These are phyloP conservation scores for Chaetoceros tenuissimus DNA, from an alignment of 108 stramenopile species.

Conservation along the genomic window DNA sequence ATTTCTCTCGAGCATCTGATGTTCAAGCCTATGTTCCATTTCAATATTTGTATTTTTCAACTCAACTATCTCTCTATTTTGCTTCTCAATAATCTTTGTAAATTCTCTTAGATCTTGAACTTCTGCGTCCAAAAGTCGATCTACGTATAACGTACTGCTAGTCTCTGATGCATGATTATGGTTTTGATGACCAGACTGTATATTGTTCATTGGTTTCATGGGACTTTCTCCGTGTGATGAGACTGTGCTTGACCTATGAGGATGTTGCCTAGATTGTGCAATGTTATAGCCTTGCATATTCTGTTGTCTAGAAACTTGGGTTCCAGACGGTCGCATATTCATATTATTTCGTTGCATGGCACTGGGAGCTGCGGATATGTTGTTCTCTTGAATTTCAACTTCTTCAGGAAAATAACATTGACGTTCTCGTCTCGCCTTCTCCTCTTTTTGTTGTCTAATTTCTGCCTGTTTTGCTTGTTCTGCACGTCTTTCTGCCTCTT, in stretches of 20 bases:
- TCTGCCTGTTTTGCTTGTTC: no score
- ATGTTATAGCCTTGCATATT: background rate
- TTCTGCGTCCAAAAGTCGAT: conserved; percentile 52
- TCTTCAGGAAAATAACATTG: no score
- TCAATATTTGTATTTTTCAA: conserved; percentile 38
- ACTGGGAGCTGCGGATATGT: no score
- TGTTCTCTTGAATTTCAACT: no score
- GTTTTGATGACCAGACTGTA: no score
- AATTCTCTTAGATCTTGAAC: conserved; percentile 46
- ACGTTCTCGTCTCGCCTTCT: no score
- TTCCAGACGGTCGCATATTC: no score
- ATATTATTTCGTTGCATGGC: no score
- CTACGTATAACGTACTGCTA: conserved; percentile 16
- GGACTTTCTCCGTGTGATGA: background rate
- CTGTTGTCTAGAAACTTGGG: background rate
- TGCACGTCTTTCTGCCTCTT: no score
- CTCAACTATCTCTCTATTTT: conserved; percentile 28
- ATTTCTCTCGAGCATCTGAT: conserved; percentile 16
- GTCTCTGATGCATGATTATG: no score
- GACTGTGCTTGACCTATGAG: background rate
- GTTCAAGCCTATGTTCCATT: conserved; percentile 39
- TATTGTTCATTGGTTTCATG: no score
- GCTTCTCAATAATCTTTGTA: conserved; percentile 44
- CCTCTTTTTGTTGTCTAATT: no score
- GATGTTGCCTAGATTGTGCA: background rate